These are phyloP conservation scores for Dothideomycetes sp. DNA, from an alignment of 2,329 filamentous ascomycete species.

Conservation along the genomic window DNA sequence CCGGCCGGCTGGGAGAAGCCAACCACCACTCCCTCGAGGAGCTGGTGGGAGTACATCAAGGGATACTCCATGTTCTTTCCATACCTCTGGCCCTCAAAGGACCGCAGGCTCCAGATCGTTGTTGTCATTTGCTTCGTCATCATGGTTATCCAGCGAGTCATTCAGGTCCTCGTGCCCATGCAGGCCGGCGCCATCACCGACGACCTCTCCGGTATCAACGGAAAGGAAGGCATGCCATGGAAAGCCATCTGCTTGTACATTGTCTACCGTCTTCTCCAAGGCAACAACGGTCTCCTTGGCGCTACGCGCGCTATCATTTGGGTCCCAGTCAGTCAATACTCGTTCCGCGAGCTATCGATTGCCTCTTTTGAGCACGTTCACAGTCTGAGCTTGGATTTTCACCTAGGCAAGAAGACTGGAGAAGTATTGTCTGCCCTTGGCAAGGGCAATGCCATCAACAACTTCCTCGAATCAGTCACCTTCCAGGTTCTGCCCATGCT, in stretches of 20 bases:
- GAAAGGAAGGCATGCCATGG: constrained; percentile 54
- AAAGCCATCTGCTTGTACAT: constrained; percentile 65
- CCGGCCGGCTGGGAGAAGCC: constrained; percentile 81
- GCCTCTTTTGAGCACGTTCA: constrained; percentile 97
- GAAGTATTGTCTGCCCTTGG: constrained; percentile 92
- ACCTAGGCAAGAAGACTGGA: constrained; percentile 90
- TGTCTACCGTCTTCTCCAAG: constrained; percentile 69
- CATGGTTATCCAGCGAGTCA: constrained; percentile 65
- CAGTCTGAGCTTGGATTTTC: constrained; percentile 87
- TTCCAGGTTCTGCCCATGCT: constrained; percentile 95
- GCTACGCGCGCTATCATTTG: constrained; percentile 74
- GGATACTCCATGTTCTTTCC: constrained; percentile 93
- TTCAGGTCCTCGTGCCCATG: constrained; percentile 77
- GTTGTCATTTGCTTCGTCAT: constrained; percentile 75
- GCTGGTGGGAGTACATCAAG: constrained; percentile 91
- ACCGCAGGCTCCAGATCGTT: constrained; percentile 60
- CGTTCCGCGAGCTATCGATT: constrained; percentile 85
- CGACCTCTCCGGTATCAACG: constrained; percentile 47
- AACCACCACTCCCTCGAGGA: constrained; percentile 72
- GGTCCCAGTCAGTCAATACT: constrained; percentile 96
- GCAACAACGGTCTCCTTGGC: constrained; percentile 76
- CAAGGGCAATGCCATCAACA: constrained; percentile 93
- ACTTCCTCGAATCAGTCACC: constrained; percentile 89
- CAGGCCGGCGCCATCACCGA: constrained; percentile 76
- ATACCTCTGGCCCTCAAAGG: constrained; percentile 89